These are phyloP conservation scores for Dactylella cylindrospora DNA, from an alignment of 2,329 filamentous ascomycete genomes.

Conservation along the genomic window DNA sequence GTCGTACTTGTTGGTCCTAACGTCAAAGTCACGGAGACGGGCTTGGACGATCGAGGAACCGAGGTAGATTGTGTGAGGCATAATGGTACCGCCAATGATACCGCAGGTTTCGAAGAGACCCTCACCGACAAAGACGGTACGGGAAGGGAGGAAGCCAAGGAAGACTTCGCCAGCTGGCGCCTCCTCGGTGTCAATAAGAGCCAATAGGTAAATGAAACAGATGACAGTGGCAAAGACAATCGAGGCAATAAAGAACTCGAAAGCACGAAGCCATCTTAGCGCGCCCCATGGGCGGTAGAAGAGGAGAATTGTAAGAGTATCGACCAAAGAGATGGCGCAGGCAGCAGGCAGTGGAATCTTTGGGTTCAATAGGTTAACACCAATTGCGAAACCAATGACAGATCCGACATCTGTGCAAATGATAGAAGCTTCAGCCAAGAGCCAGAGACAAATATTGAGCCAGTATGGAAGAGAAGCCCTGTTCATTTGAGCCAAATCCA, in stretches of 20 bases:
- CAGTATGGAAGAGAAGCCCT: conserved; percentile 66
- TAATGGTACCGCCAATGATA: conserved; percentile 60
- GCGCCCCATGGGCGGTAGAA: conserved; percentile 60
- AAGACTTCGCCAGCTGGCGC: conserved; percentile 57
- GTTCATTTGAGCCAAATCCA: conserved; percentile 68
- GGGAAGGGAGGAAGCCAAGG: conserved; percentile 59
- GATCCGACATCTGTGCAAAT: conserved; percentile 70
- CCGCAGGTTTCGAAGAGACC: conserved; percentile 61
- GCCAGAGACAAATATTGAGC: conserved; percentile 65
- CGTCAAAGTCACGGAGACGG: conserved; percentile 57
- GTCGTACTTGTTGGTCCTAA: conserved; percentile 47
- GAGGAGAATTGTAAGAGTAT: conserved; percentile 61
- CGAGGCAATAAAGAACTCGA: conserved; percentile 60
- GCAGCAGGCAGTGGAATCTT: conserved; percentile 60
- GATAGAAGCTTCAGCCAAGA: conserved; percentile 67
- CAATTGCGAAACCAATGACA: conserved; percentile 62
- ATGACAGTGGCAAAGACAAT: conserved; percentile 61
- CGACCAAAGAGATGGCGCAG: conserved; percentile 61
- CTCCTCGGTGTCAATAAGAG: conserved; percentile 54
- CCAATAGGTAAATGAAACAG: conserved; percentile 62
- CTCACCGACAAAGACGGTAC: conserved; percentile 57
- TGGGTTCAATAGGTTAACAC: conserved; percentile 58
- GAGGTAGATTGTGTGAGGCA: conserved; percentile 63
- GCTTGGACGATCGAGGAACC: conserved; percentile 61
- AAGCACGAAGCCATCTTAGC: conserved; percentile 58